Percentiles rank a stretch among this genome's conserved stretches.
Conservation (phyloP, 768 basidiomycete genomes). For the Rubroboletus pulcherrimus region DNA sequence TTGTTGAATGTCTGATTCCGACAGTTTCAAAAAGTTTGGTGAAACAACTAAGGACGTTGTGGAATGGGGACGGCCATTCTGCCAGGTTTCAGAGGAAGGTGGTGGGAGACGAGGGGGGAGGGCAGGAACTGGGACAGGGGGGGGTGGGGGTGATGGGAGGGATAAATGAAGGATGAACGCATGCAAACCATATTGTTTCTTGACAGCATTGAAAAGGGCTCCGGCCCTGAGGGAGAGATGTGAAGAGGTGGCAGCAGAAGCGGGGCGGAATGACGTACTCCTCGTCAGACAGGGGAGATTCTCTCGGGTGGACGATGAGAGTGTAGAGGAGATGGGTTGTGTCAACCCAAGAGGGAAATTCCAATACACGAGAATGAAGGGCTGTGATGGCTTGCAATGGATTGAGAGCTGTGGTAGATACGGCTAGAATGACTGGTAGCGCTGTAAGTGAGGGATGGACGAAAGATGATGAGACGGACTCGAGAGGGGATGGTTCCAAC, state of each 20-base stretch:
- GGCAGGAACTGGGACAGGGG: conserved; percentile 64
- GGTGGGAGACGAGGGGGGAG: conserved; percentile 66
- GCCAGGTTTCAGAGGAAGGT: conserved; percentile 28
- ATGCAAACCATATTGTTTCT: conserved; percentile 81
- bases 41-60: background rate
- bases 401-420: conserved; percentile 78
- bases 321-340: conserved; percentile 65
- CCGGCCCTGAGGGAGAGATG: conserved; percentile 48
- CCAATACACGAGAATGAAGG: conserved; percentile 60
- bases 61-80: conserved; percentile 11
- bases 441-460: conserved; percentile 10
- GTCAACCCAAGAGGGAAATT: conserved; percentile 83
- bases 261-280: conserved; percentile 53
- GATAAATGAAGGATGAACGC: conserved; percentile 64
- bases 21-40: conserved; percentile 45
- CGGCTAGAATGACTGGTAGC: conserved; percentile 67
- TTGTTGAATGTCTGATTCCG: conserved; percentile 69
- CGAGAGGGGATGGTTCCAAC: conserved; percentile 85
- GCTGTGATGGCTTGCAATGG: conserved; percentile 76
- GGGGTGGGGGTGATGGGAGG: conserved; percentile 59
- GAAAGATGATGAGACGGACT: conserved; percentile 43
- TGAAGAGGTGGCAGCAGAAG: conserved; percentile 8
- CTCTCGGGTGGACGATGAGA: conserved; percentile 70
- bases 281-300: conserved; percentile 69
- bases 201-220: conserved; percentile 81